These are phyloP conservation scores for Tricholoma terreum DNA, from an alignment of 768 basidiomycete genomes.

Conservation along the genomic window DNA sequence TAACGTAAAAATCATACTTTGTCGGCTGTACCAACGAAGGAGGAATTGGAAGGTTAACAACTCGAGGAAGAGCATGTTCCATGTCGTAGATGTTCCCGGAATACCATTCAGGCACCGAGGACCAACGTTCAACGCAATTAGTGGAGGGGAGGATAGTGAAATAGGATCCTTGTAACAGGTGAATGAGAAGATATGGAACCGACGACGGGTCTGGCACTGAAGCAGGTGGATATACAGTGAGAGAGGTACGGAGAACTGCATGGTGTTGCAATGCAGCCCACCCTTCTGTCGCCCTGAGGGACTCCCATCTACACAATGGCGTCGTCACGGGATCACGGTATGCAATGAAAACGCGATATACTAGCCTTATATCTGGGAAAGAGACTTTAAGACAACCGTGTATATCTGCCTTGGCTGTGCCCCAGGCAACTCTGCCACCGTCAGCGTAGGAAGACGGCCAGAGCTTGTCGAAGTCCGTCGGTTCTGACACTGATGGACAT, in stretches of 20 bases:
- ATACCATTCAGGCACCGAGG: constrained; percentile 56
- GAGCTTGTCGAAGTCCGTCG: constrained; percentile 43
- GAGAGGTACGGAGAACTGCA: constrained; percentile 58
- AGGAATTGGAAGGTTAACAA: constrained; percentile 45
- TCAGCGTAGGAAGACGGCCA: constrained; percentile 74
- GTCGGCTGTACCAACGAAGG: constrained; percentile 43
- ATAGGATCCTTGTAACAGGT: constrained; percentile 71
- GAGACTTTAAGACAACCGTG: constrained; percentile 57
- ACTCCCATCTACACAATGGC: constrained; percentile 61
- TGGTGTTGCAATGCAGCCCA: constrained; percentile 88
- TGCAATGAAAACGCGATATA: background rate
- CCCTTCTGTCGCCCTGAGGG: constrained; percentile 72
- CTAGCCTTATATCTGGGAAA: constrained; percentile 60
- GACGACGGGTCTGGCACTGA: constrained; percentile 1
- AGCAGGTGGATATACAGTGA: constrained; percentile 56
- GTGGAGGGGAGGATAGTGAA: constrained; percentile 60
- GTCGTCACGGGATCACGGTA: background rate
- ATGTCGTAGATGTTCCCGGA: constrained; percentile 84
- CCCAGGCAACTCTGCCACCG: constrained; percentile 59
- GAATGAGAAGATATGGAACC: constrained; percentile 50
- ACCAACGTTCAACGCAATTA: constrained; percentile 12
- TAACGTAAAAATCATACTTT: constrained; percentile 67
- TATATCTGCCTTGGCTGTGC: constrained; percentile 34
- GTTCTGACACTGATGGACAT: constrained; percentile 40
- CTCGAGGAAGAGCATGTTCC: constrained; percentile 47